These are phyloP conservation scores for Pelargonium fulgidum DNA, from an alignment of 441 rosid species.

Conservation along the genomic window DNA sequence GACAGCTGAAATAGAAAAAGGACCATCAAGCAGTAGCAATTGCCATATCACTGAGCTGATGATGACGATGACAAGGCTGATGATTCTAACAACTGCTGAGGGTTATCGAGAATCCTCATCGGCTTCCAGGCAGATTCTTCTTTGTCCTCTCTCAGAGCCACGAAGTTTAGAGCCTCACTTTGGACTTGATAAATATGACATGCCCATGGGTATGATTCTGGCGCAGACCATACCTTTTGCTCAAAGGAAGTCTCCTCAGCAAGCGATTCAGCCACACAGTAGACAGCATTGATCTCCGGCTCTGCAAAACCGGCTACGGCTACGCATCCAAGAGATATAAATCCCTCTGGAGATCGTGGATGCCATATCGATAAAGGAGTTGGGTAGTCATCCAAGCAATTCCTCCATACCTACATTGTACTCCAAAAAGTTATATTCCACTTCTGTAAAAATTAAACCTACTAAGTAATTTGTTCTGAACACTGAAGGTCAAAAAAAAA, in stretches of 20 bases:
- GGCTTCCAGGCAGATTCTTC: constrained; percentile 85
- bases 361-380: constrained; percentile 78
- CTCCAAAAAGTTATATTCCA: constrained; percentile 1
- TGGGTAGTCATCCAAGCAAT: constrained; percentile 70
- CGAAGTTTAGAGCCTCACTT: constrained; percentile 87
- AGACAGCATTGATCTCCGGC: constrained; percentile 52
- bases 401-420: constrained; percentile 78
- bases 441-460: too few relatives aligned
- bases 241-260: constrained; percentile 75
- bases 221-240: constrained; percentile 82
- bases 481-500: neutral
- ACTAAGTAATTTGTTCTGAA: too few relatives aligned
- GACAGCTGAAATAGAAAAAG: too few relatives aligned
- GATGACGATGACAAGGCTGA: neutral
- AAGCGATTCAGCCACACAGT: constrained; percentile 60
- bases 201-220: constrained; percentile 88
- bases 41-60: neutral
- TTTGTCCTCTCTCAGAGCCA: constrained; percentile 62
- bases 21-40: too few relatives aligned
- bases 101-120: constrained; percentile 57
- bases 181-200: constrained; percentile 80
- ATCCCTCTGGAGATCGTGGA: constrained; percentile 94
- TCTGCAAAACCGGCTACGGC: constrained; percentile 59
- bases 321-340: constrained; percentile 63
- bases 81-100: constrained; percentile 9